Evolutionary conservation across 2,329 filamentous ascomycete species (phyloP), one percentile per base, ranked within the genome.

Genomic region (Akanthomyces uredinophilus): DNA sequence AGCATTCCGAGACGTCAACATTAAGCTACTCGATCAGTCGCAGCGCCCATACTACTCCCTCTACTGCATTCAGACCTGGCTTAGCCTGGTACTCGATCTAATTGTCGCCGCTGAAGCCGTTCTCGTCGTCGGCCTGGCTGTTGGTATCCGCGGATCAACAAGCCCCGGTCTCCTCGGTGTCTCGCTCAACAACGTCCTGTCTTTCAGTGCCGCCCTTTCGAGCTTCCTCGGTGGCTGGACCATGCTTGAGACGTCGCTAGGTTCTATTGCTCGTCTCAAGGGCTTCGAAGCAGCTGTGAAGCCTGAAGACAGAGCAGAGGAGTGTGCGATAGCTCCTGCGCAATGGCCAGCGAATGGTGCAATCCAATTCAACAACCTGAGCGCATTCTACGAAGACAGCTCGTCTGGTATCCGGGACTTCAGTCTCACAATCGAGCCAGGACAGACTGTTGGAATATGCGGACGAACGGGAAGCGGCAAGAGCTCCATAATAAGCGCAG

Each of bases 41-140:
- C 81, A 83, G 63, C 69, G 74, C 32, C 81, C 81, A 3, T 80
- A 77, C 57, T 84, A 83, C 62, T 72, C 81, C 1, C 71, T 83
- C 16, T 77, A 73, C 55, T 75, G 75, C n/a, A 74, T 83, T 14
- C 81, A 84, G 65, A 72, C 77, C 32, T 83, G 81, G 81, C 71
- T 83, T 1, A 77, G 71, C 0, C 69, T 83, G 1, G 76, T 79
- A 1, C 66, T 83, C 5, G 77, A 81, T 63, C 67, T 81, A 24
- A 68, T 81, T 3, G 66, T 67, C 27, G 57, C 56, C 14, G 63
- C 57, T 4, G 54, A 61, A 2, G 64, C 64, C 1, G 61, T 66
- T 8, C 57, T 66, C 2, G 60, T 66, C 4, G 63, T 65, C 1
- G 72, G 75, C 11, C 68, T 82, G 4, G 75, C 78, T 1, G 75